Base-by-base conservation (phyloP, 1,284 basidiomycete species). In the Ustilago vetiveriae region DNA sequence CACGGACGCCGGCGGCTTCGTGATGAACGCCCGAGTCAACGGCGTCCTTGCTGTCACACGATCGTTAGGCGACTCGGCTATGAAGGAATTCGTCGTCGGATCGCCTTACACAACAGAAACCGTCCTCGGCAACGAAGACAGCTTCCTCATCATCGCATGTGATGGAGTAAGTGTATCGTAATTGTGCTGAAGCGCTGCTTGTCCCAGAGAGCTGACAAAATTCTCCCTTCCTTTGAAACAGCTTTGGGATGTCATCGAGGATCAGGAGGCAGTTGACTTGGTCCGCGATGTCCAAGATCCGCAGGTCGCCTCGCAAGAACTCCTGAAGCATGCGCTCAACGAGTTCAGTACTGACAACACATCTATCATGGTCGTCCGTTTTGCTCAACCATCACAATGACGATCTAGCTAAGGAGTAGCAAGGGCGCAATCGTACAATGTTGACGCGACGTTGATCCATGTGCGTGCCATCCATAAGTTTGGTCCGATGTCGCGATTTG, bases 41-140 rank as follows among this genome's bases (percentile, higher is more conserved):
- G 94, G 77, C 35, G 94, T 98, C 10, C 85, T 99, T 52, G 94
- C 94, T 9, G 96, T 99, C 17, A 99, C 96, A 16, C 87, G 96
- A 45, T 95, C 93, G 72, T 85, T 99, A 38, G 96, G 96, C 41
- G 96, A 99, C 82, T 91, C 92, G 0, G 92, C 93, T 7, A 98
- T 99, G 95, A 99, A 99, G 83, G 95, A 98, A 78, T 99, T 96
- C 81, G 95, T 99, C 8, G 95, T 98, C 38, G 96, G 96, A 1
- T 88, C 92, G 32, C 96, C 96, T 10, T 99, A 97, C 83, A 99
- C 96, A 14, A 98, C 96, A 16, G 94, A 98, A 83, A 98, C 95
- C 6, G 89, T 90, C 64, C 84, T 99, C 17, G 90, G 88, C 51
- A 89, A 91, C 11, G 90, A 92, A 10, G 96, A 99, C 82, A 92